A percentile compares a stretch with the other conserved stretches of the same genome.
These are phyloP conservation scores for Triticum timopheevii DNA, from an alignment of 176 grass and related monocot species.

Conservation along the genomic window DNA sequence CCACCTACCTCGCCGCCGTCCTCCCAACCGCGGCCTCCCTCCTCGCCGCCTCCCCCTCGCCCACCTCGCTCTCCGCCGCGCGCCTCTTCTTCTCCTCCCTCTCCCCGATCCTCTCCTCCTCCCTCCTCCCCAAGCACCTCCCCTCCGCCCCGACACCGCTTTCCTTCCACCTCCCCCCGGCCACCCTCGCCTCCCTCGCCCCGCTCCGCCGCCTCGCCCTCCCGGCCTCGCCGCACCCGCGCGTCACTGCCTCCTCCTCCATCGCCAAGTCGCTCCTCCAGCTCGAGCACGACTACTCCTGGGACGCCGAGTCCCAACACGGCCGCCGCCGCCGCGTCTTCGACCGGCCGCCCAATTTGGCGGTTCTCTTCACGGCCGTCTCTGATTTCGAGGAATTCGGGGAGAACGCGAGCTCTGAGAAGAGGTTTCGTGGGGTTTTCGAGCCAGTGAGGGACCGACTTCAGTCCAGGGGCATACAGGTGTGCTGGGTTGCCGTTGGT, in stretches of 20 bases:
- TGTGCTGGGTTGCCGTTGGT: constrained; percentile 51
- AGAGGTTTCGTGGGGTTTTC: constrained; percentile 39
- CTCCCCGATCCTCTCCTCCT: constrained; percentile 61
- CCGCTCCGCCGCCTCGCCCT: constrained; percentile 37
- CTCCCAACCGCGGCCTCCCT: constrained; percentile 42
- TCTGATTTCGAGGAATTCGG: constrained; percentile 33
- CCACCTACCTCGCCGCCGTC: constrained; percentile 42
- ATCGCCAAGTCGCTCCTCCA: constrained; percentile 66
- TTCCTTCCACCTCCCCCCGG: constrained; percentile 56
- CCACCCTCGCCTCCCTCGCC: constrained; percentile 50
- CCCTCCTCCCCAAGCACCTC: constrained; percentile 54
- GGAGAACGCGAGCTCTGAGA: not conserved
- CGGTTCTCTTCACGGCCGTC: constrained; percentile 46
- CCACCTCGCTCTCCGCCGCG: constrained; percentile 38
- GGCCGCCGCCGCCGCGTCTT: constrained; percentile 19
- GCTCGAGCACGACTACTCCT: constrained; percentile 72
- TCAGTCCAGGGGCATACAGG: constrained; percentile 36
- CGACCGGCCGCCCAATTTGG: constrained; percentile 52
- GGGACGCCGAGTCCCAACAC: constrained; percentile 40
- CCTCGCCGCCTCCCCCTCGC: constrained; percentile 5
- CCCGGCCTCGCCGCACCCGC: constrained; percentile 1
- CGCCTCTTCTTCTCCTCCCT: constrained; percentile 66
- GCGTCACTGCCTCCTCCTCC: constrained; percentile 31
- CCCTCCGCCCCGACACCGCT: constrained; percentile 53
- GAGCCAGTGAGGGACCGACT: constrained; percentile 49